A percentile compares a stretch with the other conserved stretches of the same genome.
Evolutionary conservation across 805 yeast genomes (phyloP).

Genomic region (Kluyveromyces wickerhamii): DNA sequence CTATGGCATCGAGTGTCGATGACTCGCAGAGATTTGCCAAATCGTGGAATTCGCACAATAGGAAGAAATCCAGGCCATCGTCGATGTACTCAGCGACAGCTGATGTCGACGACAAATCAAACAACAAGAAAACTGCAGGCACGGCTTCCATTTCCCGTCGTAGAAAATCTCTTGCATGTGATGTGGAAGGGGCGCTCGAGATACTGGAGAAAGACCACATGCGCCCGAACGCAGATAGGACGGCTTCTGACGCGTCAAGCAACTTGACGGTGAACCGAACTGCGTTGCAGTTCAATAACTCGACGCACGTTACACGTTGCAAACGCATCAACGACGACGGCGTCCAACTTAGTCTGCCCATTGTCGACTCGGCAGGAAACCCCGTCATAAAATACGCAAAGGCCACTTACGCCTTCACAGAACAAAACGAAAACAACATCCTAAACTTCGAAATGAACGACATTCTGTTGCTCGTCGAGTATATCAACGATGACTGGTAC

Average conservation of each 20-base stretch:
- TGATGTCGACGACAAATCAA: neutral
- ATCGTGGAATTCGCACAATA: slow-evolving; percentile 30
- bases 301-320: slow-evolving; percentile 17
- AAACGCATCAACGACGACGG: slow-evolving; percentile 23
- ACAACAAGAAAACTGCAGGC: neutral
- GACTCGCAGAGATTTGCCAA: slow-evolving; percentile 29
- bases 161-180: slow-evolving; percentile 27
- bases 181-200: slow-evolving; percentile 24
- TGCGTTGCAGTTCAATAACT: neutral
- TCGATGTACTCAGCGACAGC: slow-evolving; percentile 3
- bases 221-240: neutral
- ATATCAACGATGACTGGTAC: slow-evolving; percentile 27
- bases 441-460: slow-evolving; percentile 26
- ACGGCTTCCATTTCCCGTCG: slow-evolving; percentile 7
- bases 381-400: slow-evolving; percentile 26
- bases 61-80: slow-evolving; percentile 21
- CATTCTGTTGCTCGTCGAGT: slow-evolving; percentile 24
- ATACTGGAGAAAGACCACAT: slow-evolving; percentile 2
- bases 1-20: slow-evolving; percentile 27
- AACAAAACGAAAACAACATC: slow-evolving; percentile 24
- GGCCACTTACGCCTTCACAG: slow-evolving; percentile 24
- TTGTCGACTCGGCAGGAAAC: slow-evolving; percentile 20
- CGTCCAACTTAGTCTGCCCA: slow-evolving; percentile 26
- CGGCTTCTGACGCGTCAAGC: slow-evolving; percentile 2
- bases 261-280: slow-evolving; percentile 4